These are phyloP conservation scores for Ashbya aceris DNA, from an alignment of 1,139 yeast genomes.

Conservation along the genomic window DNA sequence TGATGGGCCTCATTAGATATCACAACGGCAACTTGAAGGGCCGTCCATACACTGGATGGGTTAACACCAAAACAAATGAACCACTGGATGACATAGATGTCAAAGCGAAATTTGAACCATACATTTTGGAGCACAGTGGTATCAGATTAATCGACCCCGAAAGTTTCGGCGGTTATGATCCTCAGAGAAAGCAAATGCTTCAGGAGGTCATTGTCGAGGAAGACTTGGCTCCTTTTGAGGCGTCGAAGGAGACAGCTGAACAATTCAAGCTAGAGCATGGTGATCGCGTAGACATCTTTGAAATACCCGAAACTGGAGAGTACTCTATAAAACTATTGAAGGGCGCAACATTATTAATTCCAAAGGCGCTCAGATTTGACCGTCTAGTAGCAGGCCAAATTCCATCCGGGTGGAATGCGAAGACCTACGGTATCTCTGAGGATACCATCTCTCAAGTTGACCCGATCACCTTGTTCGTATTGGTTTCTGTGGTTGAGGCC, in stretches of 20 bases:
- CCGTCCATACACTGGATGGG: conserved; percentile 86
- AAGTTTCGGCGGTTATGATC: conserved; percentile 86
- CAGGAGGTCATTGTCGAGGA: conserved; percentile 96
- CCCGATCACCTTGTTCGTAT: conserved; percentile 84
- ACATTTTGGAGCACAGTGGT: conserved; percentile 88
- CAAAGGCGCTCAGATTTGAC: conserved; percentile 92
- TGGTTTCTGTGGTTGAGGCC: conserved; percentile 93
- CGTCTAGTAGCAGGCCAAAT: conserved; percentile 98
- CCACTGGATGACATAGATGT: conserved; percentile 94
- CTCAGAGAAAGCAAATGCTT: conserved; percentile 80
- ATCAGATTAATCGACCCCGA: conserved; percentile 95
- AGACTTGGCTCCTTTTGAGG: conserved; percentile 90
- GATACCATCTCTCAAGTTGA: conserved; percentile 92
- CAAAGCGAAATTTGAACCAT: conserved; percentile 81
- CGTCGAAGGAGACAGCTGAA: conserved; percentile 90
- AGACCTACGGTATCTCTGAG: conserved; percentile 87
- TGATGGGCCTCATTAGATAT: conserved; percentile 94
- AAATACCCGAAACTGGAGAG: conserved; percentile 83
- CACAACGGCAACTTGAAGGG: conserved; percentile 91
- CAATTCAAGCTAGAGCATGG: conserved; percentile 93
- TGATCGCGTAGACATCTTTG: conserved; percentile 86
- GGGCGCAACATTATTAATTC: conserved; percentile 87
- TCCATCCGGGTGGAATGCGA: conserved; percentile 98
- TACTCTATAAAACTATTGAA: conserved; percentile 80
- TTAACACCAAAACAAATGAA: conserved; percentile 83